These are phyloP conservation scores for Dipteronia sinensis DNA, from an alignment of 345 rosid genomes.

Conservation along the genomic window DNA sequence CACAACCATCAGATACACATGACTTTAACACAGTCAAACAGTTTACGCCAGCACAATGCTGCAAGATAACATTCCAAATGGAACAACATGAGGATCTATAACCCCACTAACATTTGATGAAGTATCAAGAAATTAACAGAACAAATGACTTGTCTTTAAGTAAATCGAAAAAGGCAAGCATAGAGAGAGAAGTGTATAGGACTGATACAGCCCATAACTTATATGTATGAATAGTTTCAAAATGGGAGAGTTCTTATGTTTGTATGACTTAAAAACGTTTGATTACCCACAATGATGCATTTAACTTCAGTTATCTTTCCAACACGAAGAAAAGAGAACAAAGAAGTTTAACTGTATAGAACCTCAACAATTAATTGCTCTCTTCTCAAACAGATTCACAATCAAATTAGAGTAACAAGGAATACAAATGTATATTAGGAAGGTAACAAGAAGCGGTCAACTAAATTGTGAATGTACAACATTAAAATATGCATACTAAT, in stretches of 20 bases:
- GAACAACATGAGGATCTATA: conserved; percentile 20
- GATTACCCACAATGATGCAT: background rate
- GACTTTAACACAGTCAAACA: conserved; percentile 76
- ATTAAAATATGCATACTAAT: background rate
- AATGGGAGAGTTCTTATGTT: background rate
- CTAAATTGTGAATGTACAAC: background rate
- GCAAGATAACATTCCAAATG: conserved; percentile 39
- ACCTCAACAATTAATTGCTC: background rate
- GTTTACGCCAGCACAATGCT: conserved; percentile 98
- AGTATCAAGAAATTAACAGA: background rate
- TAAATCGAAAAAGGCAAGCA: background rate
- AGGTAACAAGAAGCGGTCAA: background rate
- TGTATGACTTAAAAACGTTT: background rate
- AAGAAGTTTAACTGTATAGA: background rate
- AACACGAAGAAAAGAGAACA: background rate
- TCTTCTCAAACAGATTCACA: background rate
- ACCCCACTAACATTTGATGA: background rate
- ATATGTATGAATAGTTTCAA: background rate
- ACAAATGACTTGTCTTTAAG: background rate
- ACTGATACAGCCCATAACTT: background rate
- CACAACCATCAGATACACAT: conserved; percentile 47
- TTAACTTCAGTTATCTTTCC: background rate
- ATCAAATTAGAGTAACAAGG: background rate
- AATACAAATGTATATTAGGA: background rate
- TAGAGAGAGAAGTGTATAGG: background rate